Evolutionary conservation across 1,139 yeast genomes (phyloP).

Genomic region (Meyerozyma guilliermondii): DNA sequence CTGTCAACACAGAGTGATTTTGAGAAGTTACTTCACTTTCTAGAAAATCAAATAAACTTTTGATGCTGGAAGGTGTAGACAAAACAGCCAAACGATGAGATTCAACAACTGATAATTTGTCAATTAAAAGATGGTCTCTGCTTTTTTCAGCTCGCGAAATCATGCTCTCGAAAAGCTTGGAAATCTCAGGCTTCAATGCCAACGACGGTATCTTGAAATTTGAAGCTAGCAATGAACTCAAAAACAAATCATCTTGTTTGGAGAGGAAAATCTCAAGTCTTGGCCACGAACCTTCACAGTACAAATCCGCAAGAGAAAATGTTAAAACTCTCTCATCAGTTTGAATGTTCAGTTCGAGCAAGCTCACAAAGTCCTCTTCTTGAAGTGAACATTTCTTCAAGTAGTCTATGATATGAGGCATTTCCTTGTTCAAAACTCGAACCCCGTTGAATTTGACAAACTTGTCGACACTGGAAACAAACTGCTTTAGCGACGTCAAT

Average conservation of each 20-base stretch:
- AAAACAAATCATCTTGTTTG: not conserved
- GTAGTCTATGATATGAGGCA: slow-evolving; percentile 18
- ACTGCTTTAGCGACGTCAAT: slow-evolving; percentile 13
- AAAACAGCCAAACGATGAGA: not conserved
- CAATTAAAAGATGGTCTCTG: not conserved
- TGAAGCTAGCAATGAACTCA: not conserved
- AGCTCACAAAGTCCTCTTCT: not conserved
- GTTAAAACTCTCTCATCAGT: slow-evolving; percentile 3
- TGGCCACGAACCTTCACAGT: not conserved
- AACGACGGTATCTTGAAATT: not conserved
- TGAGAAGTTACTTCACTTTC: slow-evolving; percentile 20
- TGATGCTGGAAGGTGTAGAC: slow-evolving; percentile 4
- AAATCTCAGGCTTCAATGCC: not conserved
- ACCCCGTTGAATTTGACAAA: slow-evolving; percentile 41
- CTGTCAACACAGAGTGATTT: slow-evolving; percentile 22
- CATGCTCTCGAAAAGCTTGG: not conserved
- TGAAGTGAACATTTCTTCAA: slow-evolving; percentile 7
- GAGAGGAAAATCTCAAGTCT: not conserved
- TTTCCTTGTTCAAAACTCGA: slow-evolving; percentile 28
- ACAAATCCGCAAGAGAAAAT: not conserved
- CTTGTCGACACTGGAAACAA: slow-evolving; percentile 29
- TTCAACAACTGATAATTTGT: not conserved
- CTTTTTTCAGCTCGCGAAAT: not conserved
- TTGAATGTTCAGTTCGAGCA: not conserved
- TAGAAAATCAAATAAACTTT: slow-evolving; percentile 15